A percentile compares a stretch with the other conserved stretches of the same genome.
These are phyloP conservation scores for Colletotrichum plurivorum DNA, from an alignment of 2,329 filamentous ascomycete genomes.

Conservation along the genomic window DNA sequence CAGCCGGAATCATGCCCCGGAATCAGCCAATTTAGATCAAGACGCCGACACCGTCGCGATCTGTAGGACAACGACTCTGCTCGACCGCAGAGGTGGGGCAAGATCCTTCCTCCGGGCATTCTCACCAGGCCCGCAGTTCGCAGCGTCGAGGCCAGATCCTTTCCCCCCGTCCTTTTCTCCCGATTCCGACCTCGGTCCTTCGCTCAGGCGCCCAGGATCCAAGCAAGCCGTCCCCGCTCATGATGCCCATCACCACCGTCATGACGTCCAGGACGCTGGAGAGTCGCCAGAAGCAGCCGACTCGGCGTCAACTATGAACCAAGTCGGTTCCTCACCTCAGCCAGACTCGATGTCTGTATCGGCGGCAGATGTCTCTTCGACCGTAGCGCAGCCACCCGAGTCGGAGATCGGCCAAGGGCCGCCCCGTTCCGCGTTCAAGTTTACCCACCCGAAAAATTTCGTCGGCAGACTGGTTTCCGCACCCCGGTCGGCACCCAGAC, in stretches of 20 bases:
- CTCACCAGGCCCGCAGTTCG: neutral
- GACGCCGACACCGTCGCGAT: neutral
- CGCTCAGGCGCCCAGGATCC: neutral
- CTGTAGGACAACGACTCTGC: neutral
- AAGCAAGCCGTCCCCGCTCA: neutral
- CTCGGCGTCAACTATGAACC: neutral
- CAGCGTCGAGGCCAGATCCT: neutral
- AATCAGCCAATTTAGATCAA: neutral
- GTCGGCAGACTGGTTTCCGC: constrained; percentile 29
- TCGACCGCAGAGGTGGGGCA: neutral
- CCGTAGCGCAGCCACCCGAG: constrained; percentile 14
- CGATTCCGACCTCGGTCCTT: constrained; percentile 4
- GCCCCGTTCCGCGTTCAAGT: constrained; percentile 1
- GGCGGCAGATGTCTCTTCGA: constrained; percentile 22
- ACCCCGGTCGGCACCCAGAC: neutral
- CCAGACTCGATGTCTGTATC: constrained; percentile 11
- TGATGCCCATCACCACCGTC: neutral
- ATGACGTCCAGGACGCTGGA: neutral
- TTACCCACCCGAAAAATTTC: constrained; percentile 38
- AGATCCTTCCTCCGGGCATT: neutral
- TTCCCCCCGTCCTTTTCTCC: constrained; percentile 17
- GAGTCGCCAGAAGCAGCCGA: neutral
- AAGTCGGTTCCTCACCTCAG: neutral
- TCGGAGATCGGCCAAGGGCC: constrained; percentile 12
- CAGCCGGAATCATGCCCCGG: too few species aligned